Evolutionary conservation across 352 stramenopile genomes (phyloP).

Genomic region (Peronosclerospora sorghi): DNA sequence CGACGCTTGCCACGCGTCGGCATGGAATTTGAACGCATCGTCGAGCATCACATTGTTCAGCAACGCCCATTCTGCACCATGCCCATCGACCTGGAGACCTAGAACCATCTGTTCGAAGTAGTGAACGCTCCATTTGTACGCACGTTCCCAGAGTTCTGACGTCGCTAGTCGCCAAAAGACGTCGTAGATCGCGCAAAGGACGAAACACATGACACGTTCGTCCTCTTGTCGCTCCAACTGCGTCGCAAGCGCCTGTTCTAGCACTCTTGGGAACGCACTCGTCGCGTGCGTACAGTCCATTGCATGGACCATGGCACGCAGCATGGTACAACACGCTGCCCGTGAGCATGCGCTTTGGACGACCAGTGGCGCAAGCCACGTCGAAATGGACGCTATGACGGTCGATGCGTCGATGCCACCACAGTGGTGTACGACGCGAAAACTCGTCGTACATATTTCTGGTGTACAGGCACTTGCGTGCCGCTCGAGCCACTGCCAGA

Average conservation of each 20-base stretch:
- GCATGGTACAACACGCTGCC: conserved; percentile 5
- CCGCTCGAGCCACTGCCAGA: conserved; percentile 22
- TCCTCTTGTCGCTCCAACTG: conserved; percentile 11
- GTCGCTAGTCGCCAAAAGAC: conserved; percentile 20
- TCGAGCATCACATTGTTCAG: conserved; percentile 14
- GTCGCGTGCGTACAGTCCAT: neutral
- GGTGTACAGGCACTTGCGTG: conserved; percentile 14
- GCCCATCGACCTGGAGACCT: too few species aligned
- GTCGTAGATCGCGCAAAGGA: conserved; percentile 18
- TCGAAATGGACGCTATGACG: conserved; percentile 11
- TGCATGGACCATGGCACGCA: conserved; percentile 14
- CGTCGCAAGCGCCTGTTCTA: conserved; percentile 17
- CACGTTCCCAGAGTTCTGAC: conserved; percentile 3
- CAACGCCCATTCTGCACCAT: conserved; percentile 8
- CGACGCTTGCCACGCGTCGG: neutral
- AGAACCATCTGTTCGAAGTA: too few species aligned
- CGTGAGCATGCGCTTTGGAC: conserved; percentile 9
- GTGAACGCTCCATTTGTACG: too few species aligned
- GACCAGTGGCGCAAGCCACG: conserved; percentile 24
- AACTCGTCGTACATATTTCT: conserved; percentile 27
- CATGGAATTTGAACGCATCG: neutral
- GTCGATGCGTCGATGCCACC: conserved; percentile 18
- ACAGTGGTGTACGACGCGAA: conserved; percentile 19
- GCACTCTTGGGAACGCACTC: conserved; percentile 5
- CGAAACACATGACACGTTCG: conserved; percentile 6